Percentiles rank a stretch among this genome's conserved stretches.
Conservation (phyloP, 345 rosid species). For the Gossypium rotundifolium region DNA sequence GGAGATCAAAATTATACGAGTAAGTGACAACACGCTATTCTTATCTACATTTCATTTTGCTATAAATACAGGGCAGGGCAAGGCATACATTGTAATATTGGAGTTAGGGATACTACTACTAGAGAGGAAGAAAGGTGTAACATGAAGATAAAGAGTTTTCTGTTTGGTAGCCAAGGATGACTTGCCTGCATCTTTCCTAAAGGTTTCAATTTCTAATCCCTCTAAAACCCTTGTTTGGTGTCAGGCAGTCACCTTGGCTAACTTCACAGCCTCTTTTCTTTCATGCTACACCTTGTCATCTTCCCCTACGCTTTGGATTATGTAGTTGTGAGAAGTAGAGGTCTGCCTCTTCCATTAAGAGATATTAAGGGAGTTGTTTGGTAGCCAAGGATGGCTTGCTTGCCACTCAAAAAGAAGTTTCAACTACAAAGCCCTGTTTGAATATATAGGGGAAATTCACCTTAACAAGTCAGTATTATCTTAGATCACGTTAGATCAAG, state of each 20-base stretch:
- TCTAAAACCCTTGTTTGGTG: neutral
- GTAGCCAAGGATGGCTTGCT: no score
- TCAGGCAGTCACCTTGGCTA: slow-evolving; percentile 20
- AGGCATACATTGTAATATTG: neutral
- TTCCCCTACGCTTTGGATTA: neutral
- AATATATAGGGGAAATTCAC: no score
- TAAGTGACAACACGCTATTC: neutral
- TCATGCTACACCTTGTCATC: slow-evolving; percentile 18
- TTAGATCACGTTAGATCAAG: no score
- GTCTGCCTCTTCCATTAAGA: no score
- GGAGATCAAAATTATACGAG: neutral
- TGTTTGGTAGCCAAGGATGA: neutral
- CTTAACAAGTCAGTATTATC: no score
- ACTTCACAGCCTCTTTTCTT: slow-evolving; percentile 9
- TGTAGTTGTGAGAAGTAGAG: no score
- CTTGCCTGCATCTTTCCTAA: slow-evolving; percentile 34
- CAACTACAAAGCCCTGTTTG: no score
- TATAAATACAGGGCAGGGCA: slow-evolving; percentile 12
- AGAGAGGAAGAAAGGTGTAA: slow-evolving; percentile 26
- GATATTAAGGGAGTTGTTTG: no score
- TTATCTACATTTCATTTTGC: neutral
- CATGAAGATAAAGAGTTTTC: slow-evolving; percentile 34
- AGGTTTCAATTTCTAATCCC: neutral
- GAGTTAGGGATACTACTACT: no score
- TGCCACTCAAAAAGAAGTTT: no score